Conservation (phyloP, 163 green algal species). For the Chlamydomonas reinhardtii region DNA sequence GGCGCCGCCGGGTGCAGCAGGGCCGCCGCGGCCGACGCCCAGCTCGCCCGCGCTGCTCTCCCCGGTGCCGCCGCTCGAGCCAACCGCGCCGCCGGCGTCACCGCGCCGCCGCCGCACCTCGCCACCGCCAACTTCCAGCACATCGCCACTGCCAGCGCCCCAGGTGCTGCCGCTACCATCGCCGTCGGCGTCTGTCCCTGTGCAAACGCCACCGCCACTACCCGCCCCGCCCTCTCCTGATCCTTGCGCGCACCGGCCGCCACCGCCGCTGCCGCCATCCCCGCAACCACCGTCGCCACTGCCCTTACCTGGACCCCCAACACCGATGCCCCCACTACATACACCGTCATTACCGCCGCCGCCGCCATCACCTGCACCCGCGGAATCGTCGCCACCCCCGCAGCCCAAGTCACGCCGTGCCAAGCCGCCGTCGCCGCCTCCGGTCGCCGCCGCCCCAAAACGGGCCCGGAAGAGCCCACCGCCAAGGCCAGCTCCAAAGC, state of each 20-base stretch:
- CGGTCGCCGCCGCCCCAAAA: too few species aligned
- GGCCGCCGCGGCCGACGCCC: not conserved
- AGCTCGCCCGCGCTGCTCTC: too few species aligned
- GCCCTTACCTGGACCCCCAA: not conserved
- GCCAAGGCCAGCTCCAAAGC: too few species aligned
- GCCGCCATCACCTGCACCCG: not conserved
- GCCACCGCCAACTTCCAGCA: too few species aligned
- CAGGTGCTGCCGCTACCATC: not conserved
- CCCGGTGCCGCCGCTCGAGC: not conserved
- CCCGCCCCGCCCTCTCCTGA: not conserved
- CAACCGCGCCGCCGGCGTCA: not conserved
- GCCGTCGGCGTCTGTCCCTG: not conserved
- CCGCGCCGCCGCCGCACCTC: too few species aligned
- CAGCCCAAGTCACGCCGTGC: too few species aligned
- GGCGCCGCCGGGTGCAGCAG: too few species aligned
- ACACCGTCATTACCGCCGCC: too few species aligned
- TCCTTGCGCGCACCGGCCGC: not conserved
- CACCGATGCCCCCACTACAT: not conserved
- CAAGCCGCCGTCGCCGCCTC: too few species aligned
- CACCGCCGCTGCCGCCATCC: not conserved
- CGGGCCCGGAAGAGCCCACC: too few species aligned
- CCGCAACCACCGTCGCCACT: not conserved
- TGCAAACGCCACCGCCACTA: not conserved
- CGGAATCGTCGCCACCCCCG: not conserved
- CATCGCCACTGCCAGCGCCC: not conserved